phyloP scores from a whole-genome alignment of 495 filamentous ascomycete genomes.

The Penicillium angulare region DNA sequence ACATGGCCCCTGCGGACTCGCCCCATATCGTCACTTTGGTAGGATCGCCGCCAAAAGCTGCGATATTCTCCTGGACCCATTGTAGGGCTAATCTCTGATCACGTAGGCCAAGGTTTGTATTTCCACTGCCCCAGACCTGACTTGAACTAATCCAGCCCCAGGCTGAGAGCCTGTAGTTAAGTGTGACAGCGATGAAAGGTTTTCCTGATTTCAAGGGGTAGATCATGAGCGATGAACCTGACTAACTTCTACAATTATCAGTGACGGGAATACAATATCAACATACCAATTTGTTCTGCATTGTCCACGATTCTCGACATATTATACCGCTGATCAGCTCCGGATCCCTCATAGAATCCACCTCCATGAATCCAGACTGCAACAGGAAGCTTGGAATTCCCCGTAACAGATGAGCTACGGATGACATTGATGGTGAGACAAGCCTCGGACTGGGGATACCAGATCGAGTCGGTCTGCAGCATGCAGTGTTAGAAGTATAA shows the following conservation, averaged over 20 bases:
- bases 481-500: slow-evolving; percentile 9
- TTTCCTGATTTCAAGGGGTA: slow-evolving; percentile 23
- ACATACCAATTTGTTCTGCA: slow-evolving; percentile 43
- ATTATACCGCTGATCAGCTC: slow-evolving; percentile 51
- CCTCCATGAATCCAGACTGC: slow-evolving; percentile 63
- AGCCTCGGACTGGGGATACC: slow-evolving; percentile 49
- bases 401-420: slow-evolving; percentile 37
- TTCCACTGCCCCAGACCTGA: slow-evolving; percentile 36
- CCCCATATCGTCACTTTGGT: slow-evolving; percentile 69
- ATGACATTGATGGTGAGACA: slow-evolving; percentile 58
- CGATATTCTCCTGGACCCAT: slow-evolving; percentile 61
- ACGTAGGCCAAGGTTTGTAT: slow-evolving; percentile 55
- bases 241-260: background rate
- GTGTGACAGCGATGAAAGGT: slow-evolving; percentile 60
- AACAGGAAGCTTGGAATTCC: slow-evolving; percentile 38
- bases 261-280: background rate
- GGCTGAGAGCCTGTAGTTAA: slow-evolving; percentile 56
- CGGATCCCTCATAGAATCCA: slow-evolving; percentile 51
- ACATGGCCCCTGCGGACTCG: slow-evolving; percentile 57
- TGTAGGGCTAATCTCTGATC: slow-evolving; percentile 62
- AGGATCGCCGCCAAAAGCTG: slow-evolving; percentile 52
- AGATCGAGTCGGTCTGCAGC: slow-evolving; percentile 39
- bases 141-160: slow-evolving; percentile 52
- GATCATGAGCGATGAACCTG: too few relatives aligned
- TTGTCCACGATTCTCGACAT: slow-evolving; percentile 53